Conservation (phyloP, 2,329 filamentous ascomycete species). For the Curvularia eragrostidis region DNA sequence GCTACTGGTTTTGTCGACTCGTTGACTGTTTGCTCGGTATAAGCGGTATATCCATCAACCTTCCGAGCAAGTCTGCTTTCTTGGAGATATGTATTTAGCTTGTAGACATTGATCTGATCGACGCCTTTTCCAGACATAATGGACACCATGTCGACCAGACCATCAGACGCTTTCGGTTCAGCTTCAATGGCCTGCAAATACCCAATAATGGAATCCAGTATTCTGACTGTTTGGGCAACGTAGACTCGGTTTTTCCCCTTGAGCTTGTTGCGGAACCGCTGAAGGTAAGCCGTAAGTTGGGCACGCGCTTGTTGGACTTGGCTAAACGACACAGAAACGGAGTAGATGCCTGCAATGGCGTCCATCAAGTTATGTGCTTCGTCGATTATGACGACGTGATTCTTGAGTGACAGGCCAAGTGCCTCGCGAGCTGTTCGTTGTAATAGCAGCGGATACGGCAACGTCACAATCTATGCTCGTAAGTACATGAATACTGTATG, state of each 20-base stretch:
- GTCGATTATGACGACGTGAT: constrained; percentile 92
- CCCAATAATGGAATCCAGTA: constrained; percentile 77
- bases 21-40: constrained; percentile 60
- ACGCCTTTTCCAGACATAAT: constrained; percentile 84
- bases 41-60: constrained; percentile 83
- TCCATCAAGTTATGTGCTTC: constrained; percentile 99
- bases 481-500: constrained; percentile 5
- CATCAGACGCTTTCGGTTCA: constrained; percentile 60
- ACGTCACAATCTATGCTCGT: constrained; percentile 72
- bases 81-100: constrained; percentile 84
- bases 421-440: constrained; percentile 89
- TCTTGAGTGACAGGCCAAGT: constrained; percentile 82
- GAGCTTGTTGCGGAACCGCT: constrained; percentile 84
- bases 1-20: constrained; percentile 5
- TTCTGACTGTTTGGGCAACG: constrained; percentile 82
- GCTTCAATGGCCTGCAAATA: constrained; percentile 66
- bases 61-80: constrained; percentile 94
- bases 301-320: constrained; percentile 76
- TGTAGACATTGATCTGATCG: constrained; percentile 94
- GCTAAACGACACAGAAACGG: constrained; percentile 73
- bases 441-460: constrained; percentile 89
- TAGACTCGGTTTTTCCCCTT: constrained; percentile 93
- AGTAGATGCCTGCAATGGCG: constrained; percentile 86
- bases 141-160: constrained; percentile 71
- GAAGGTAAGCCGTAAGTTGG: constrained; percentile 82